A percentile compares a stretch with the other conserved stretches of the same genome.
Evolutionary conservation across 1,139 yeast species (phyloP).

Genomic region (Kodamaea sp.): DNA sequence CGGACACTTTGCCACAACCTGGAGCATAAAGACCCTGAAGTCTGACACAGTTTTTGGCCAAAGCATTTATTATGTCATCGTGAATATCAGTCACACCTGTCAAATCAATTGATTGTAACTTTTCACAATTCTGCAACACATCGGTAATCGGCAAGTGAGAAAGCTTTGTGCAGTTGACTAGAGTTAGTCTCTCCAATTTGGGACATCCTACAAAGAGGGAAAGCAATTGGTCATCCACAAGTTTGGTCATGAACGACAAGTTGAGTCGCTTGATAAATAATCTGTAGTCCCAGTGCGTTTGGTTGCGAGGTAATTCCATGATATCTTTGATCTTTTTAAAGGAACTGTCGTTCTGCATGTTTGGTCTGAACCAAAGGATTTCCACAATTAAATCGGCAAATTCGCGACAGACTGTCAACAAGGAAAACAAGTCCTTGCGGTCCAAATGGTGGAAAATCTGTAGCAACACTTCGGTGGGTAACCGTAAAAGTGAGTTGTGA

Average conservation of each 20-base stretch:
- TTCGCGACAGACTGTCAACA: constrained; percentile 75
- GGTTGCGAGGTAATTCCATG: constrained; percentile 49
- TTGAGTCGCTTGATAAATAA: constrained; percentile 77
- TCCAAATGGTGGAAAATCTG: constrained; percentile 69
- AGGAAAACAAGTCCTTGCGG: constrained; percentile 65
- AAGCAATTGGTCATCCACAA: constrained; percentile 63
- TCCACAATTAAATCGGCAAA: constrained; percentile 84
- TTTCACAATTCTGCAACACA: constrained; percentile 64
- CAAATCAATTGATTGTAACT: constrained; percentile 83
- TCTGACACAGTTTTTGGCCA: constrained; percentile 71
- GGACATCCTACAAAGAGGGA: constrained; percentile 64
- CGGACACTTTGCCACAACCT: constrained; percentile 71
- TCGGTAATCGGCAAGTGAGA: constrained; percentile 61
- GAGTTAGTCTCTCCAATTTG: constrained; percentile 79
- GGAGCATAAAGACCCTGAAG: constrained; percentile 92
- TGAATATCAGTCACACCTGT: constrained; percentile 73
- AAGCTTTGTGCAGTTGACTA: constrained; percentile 75
- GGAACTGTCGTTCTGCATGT: constrained; percentile 58
- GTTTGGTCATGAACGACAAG: constrained; percentile 69
- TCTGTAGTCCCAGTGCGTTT: constrained; percentile 73
- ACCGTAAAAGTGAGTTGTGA: constrained; percentile 49
- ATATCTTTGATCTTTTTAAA: constrained; percentile 53
- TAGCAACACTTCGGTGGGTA: constrained; percentile 82
- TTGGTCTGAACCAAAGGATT: constrained; percentile 87
- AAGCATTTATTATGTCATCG: constrained; percentile 69